Percentiles rank a stretch among this genome's conserved stretches.
phyloP scores from a whole-genome alignment of 208 protist species.

The Leishmania amazonensis region DNA sequence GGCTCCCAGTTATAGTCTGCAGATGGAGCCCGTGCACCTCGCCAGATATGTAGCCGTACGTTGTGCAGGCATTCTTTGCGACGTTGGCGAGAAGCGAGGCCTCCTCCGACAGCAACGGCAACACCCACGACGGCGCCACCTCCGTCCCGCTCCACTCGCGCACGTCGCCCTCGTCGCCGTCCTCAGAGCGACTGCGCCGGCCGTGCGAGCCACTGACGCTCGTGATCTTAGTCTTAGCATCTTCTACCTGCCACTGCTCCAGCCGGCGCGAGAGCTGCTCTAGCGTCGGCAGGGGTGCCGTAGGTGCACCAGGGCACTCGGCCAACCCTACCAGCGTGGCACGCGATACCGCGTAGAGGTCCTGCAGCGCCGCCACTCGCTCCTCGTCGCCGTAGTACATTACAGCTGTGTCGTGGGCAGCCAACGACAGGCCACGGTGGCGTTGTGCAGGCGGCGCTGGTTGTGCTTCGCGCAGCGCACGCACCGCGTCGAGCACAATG shows the following conservation, averaged over 20 bases:
- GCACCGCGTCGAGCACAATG: conserved; percentile 59
- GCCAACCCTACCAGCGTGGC: conserved; percentile 17
- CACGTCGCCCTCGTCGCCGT: conserved; percentile 1
- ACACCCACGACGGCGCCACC: conserved; percentile 9
- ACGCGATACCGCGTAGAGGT: conserved; percentile 22
- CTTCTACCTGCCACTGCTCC: conserved; percentile 6
- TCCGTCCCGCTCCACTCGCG: not conserved
- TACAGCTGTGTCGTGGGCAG: conserved; percentile 51
- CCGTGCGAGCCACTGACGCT: not conserved
- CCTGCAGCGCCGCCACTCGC: conserved; percentile 24
- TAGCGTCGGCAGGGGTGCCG: not conserved
- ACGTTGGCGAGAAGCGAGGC: conserved; percentile 42
- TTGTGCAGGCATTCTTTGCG: conserved; percentile 39
- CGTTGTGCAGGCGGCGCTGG: conserved; percentile 39
- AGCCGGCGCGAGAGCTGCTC: conserved; percentile 1
- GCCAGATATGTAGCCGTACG: conserved; percentile 72
- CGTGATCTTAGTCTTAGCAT: not conserved
- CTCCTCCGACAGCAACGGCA: conserved; percentile 39
- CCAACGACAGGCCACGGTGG: conserved; percentile 67
- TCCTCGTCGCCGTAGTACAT: conserved; percentile 34
- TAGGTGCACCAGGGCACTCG: not conserved
- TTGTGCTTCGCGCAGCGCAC: conserved; percentile 41
- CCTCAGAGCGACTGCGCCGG: not conserved
- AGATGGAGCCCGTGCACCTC: conserved; percentile 76
- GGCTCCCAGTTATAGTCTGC: conserved; percentile 43